phyloP scores from a whole-genome alignment of 2,329 filamentous ascomycete species.

The Pyrenochaeta sp. region DNA sequence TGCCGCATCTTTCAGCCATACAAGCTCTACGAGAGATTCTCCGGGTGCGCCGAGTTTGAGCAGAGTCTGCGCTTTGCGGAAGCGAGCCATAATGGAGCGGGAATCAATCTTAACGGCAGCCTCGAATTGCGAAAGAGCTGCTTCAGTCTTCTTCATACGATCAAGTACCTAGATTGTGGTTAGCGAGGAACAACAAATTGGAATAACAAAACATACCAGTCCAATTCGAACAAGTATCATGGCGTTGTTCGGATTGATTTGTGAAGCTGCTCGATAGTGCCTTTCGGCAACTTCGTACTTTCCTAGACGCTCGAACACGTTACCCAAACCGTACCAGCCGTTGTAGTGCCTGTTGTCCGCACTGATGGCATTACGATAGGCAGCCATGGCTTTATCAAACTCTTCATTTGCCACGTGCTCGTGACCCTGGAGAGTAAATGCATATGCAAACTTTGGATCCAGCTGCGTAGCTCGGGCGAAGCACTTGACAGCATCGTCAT shows the following conservation, averaged over 20 bases:
- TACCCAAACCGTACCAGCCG: slow-evolving; percentile 90
- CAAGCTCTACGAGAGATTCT: slow-evolving; percentile 79
- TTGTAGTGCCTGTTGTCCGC: slow-evolving; percentile 94
- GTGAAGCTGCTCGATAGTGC: slow-evolving; percentile 86
- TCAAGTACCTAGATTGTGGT: slow-evolving; percentile 64
- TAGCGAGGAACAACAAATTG: neutral
- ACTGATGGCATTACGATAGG: slow-evolving; percentile 84
- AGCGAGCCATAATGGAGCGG: slow-evolving; percentile 80
- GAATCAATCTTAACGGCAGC: slow-evolving; percentile 85
- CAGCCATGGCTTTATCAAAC: slow-evolving; percentile 89
- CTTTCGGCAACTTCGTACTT: slow-evolving; percentile 90
- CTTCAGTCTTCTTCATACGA: slow-evolving; percentile 81
- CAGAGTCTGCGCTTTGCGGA: slow-evolving; percentile 89
- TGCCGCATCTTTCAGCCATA: slow-evolving; percentile 87
- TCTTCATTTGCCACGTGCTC: slow-evolving; percentile 97
- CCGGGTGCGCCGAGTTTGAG: slow-evolving; percentile 75
- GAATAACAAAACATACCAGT: slow-evolving; percentile 65
- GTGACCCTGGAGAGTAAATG: slow-evolving; percentile 93
- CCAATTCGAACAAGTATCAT: slow-evolving; percentile 94
- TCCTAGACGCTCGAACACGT: slow-evolving; percentile 87
- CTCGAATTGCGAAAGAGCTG: slow-evolving; percentile 81
- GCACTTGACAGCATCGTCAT: slow-evolving; percentile 91
- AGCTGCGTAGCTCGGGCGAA: slow-evolving; percentile 95
- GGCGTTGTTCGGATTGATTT: slow-evolving; percentile 92
- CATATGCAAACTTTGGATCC: slow-evolving; percentile 90